A percentile compares a stretch with the other conserved stretches of the same genome.
phyloP scores from a whole-genome alignment of 768 basidiomycete genomes.

The Mycena haematopus region DNA sequence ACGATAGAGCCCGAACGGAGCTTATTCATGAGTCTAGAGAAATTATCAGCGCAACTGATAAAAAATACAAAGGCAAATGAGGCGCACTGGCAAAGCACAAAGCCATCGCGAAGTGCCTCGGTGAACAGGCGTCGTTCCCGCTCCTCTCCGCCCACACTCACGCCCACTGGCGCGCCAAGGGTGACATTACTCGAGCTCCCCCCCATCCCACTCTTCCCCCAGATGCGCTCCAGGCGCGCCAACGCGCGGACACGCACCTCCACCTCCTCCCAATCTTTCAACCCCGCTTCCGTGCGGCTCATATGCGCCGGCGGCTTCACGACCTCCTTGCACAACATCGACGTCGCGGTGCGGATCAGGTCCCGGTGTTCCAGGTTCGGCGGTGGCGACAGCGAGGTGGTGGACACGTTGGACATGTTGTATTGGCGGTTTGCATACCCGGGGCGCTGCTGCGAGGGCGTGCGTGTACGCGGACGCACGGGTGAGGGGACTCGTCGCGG shows the following conservation, averaged over 20 bases:
- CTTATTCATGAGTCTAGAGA: constrained; percentile 76
- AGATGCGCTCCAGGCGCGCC: constrained; percentile 73
- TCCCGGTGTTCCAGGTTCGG: constrained; percentile 69
- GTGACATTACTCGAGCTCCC: constrained; percentile 51
- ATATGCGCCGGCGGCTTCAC: constrained; percentile 64
- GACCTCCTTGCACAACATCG: constrained; percentile 71
- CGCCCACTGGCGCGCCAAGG: constrained; percentile 41
- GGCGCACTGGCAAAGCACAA: constrained; percentile 89
- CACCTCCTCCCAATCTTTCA: constrained; percentile 76
- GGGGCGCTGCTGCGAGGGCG: constrained; percentile 57
- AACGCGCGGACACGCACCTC: constrained; percentile 68
- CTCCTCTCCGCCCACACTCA: constrained; percentile 69
- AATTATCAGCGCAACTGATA: constrained; percentile 24
- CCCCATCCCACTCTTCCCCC: constrained; percentile 67
- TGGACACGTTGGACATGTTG: constrained; percentile 67
- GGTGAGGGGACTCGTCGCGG: constrained; percentile 52
- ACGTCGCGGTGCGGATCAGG: constrained; percentile 67
- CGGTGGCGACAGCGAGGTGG: constrained; percentile 55
- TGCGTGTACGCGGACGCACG: constrained; percentile 45
- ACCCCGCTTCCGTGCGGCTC: constrained; percentile 53
- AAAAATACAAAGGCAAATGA: constrained; percentile 26
- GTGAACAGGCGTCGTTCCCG: constrained; percentile 75
- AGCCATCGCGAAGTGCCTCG: constrained; percentile 83
- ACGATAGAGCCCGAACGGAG: constrained; percentile 66
- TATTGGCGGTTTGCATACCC: constrained; percentile 56